phyloP scores from a whole-genome alignment of 2,329 filamentous ascomycete species.

The Aureobasidium leucospermi region DNA sequence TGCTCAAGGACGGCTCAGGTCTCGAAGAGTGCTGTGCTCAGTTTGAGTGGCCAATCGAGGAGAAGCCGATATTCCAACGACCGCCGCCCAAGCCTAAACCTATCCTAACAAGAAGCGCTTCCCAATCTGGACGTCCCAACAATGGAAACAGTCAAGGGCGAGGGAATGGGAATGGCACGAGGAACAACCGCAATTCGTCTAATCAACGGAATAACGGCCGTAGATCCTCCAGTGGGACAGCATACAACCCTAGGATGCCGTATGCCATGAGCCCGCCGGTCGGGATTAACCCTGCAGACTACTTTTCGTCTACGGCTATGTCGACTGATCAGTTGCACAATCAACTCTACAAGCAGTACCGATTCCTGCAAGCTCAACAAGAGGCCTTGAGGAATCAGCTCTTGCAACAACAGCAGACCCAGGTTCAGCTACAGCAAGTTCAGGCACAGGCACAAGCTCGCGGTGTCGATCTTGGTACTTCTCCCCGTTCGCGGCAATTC shows the following conservation, averaged over 20 bases:
- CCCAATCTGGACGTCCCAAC: slow-evolving; percentile 41
- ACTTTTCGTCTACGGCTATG: slow-evolving; percentile 28
- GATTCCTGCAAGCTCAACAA: slow-evolving; percentile 29
- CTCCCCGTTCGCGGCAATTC: slow-evolving; percentile 30
- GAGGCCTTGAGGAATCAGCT: slow-evolving; percentile 34
- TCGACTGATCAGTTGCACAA: slow-evolving; percentile 38
- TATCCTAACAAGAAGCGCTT: slow-evolving; percentile 43
- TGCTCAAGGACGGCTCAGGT: slow-evolving; percentile 65
- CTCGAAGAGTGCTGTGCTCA: slow-evolving; percentile 79
- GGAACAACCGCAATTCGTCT: slow-evolving; percentile 40
- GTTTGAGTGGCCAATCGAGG: slow-evolving; percentile 80
- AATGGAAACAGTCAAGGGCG: slow-evolving; percentile 23
- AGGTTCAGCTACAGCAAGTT: slow-evolving; percentile 26
- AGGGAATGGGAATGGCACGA: slow-evolving; percentile 34
- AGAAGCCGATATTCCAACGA: slow-evolving; percentile 50
- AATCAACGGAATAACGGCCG: slow-evolving; percentile 44
- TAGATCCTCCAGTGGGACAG: slow-evolving; percentile 51
- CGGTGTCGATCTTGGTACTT: slow-evolving; percentile 30
- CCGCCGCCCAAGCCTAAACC: slow-evolving; percentile 50
- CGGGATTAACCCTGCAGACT: slow-evolving; percentile 32
- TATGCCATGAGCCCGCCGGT: slow-evolving; percentile 39
- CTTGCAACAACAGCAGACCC: slow-evolving; percentile 32
- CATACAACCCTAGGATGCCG: slow-evolving; percentile 33
- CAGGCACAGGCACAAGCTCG: slow-evolving; percentile 30
- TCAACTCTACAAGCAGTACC: slow-evolving; percentile 42